Base-by-base conservation (phyloP, 2,329 filamentous ascomycete genomes). In the Apiospora saccharicola region DNA sequence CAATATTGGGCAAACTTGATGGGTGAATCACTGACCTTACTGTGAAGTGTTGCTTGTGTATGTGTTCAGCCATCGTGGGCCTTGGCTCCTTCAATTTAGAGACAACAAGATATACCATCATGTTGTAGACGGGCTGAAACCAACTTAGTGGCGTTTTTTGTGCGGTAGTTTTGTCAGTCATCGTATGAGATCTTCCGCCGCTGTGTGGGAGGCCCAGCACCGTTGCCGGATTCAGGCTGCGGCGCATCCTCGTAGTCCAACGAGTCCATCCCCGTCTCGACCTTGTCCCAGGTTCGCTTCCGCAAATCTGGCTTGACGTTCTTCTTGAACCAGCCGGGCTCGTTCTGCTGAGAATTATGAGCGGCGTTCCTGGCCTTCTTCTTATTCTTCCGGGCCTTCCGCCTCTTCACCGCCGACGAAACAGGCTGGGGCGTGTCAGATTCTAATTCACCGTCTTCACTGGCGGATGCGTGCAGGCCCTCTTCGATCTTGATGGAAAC, bases 271-370 rank as follows among this genome's bases (percentile, higher is more conserved):
- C 90, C 90, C 68, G 84, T 83, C 71, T 91, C 90, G 8, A 92
- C 90, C 24, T 90, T 84, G 75, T 92, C 90, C 90, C 90, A 92
- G 0, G 90, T 92, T 53, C 90, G 86, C 82, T 92, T 92, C 68
- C 90, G 86, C 74, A 92, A 78, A 77, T 92, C 90, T 1, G 88
- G 88, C 77, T 91, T 91, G 57, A 72, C 51, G 24, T 71, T 72
- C 67, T 71, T 72, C 67, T 74, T 74, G 68, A 73, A 73, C 72
- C 72, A 73, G 8, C 72, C 70, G 2, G 44, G 24, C 14, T 73
- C 72, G 61, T 69, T 69, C 26, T 47, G 44, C 44, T 72, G 72
- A 19, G 53, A 41, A 24, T 70, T 37, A 30, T 67, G 51, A 70
- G 82, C 78, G 68, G 79, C 77, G 3, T 86, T 85, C 72, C 86